Percentiles rank a stretch among this genome's conserved stretches.
Evolutionary conservation across 768 basidiomycete genomes (phyloP).

Genomic region (Lactarius indigo): DNA sequence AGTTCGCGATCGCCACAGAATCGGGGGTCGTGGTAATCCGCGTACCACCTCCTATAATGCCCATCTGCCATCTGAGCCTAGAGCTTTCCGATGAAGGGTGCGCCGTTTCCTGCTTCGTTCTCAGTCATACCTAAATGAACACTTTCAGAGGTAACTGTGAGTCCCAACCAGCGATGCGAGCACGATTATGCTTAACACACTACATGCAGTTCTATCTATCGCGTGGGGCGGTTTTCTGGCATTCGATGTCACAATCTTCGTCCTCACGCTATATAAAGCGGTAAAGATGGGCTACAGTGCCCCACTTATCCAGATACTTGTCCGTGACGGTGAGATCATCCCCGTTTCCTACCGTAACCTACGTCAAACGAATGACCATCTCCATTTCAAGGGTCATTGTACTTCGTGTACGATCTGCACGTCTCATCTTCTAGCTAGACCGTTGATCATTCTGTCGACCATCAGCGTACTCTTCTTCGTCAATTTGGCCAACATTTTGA

Average conservation of each 20-base stretch:
- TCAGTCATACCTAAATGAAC: background rate
- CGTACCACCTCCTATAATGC: background rate
- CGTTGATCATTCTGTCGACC: background rate
- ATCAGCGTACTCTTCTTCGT: background rate
- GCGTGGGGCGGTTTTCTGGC: background rate
- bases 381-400: background rate
- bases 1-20: background rate
- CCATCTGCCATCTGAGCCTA: background rate
- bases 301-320: background rate
- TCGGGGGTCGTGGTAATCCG: background rate
- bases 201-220: background rate
- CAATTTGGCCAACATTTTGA: constrained; percentile 7
- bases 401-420: background rate
- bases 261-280: constrained; percentile 1
- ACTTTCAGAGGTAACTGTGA: background rate
- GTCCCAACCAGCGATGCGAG: background rate
- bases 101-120: background rate
- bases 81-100: constrained; percentile 5
- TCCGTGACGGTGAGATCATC: constrained; percentile 4
- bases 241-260: background rate
- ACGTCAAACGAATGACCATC: background rate
- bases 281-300: background rate
- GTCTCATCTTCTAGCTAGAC: background rate
- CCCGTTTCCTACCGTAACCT: background rate
- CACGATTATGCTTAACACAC: background rate